phyloP scores from a whole-genome alignment of 2,329 filamentous ascomycete genomes.

The Ramularia collo-cygni region DNA sequence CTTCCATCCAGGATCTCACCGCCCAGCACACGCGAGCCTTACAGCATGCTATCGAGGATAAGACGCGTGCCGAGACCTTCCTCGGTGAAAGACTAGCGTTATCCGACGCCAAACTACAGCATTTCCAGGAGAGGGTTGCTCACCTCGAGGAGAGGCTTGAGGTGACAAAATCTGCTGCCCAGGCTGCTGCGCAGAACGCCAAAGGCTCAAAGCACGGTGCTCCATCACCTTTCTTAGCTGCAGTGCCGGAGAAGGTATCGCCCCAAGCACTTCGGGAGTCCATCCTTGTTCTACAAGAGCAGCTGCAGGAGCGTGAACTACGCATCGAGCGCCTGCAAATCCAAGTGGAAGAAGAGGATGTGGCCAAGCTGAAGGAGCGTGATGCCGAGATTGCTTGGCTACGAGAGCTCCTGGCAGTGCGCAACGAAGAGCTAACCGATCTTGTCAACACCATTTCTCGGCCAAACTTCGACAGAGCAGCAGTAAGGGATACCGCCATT shows the following conservation, averaged over 20 bases:
- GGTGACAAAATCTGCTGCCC: conserved; percentile 79
- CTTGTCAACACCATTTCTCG: conserved; percentile 74
- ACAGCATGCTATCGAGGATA: conserved; percentile 62
- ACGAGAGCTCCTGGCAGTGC: conserved; percentile 82
- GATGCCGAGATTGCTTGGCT: conserved; percentile 95
- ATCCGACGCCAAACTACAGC: conserved; percentile 74
- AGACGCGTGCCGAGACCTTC: conserved; percentile 70
- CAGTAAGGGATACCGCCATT: conserved; percentile 84
- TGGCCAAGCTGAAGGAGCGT: conserved; percentile 77
- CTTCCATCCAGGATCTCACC: conserved; percentile 38
- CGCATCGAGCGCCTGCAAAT: conserved; percentile 82
- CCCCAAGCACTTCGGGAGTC: conserved; percentile 92
- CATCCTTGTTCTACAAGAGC: conserved; percentile 92
- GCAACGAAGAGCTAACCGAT: conserved; percentile 85
- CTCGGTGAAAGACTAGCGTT: conserved; percentile 74
- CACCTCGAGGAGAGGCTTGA: conserved; percentile 88
- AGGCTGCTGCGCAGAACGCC: conserved; percentile 67
- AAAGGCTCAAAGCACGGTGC: conserved; percentile 20
- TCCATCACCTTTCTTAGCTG: conserved; percentile 31
- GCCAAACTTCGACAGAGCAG: conserved; percentile 65
- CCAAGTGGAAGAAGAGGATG: conserved; percentile 68
- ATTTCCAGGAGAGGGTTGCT: conserved; percentile 75
- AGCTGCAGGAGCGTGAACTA: conserved; percentile 87
- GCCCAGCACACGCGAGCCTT: conserved; percentile 52
- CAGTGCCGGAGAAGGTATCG: conserved; percentile 75